Evolutionary conservation across 2,329 filamentous ascomycete genomes (phyloP).

Genomic region (Allantophomopsis cytisporea): DNA sequence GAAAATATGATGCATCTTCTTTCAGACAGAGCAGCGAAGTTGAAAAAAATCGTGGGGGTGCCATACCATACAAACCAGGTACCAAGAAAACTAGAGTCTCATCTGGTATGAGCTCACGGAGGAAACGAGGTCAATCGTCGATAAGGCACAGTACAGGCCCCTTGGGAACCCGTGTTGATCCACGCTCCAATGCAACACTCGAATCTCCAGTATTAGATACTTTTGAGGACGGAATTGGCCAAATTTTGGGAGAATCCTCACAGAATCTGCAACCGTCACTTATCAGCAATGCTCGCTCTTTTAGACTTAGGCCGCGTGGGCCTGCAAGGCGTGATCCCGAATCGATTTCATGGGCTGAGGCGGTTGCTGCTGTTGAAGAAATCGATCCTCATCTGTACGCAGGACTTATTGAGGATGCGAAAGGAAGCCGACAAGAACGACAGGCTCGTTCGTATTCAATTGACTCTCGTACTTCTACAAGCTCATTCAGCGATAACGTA

Average conservation of each 20-base stretch:
- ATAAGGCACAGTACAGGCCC: not conserved
- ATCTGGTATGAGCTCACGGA: too few relatives aligned
- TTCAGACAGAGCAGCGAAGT: too few relatives aligned
- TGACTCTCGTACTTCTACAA: too few relatives aligned
- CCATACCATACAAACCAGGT: too few relatives aligned
- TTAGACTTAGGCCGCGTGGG: constrained; percentile 6
- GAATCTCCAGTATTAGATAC: not conserved
- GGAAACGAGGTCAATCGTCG: too few relatives aligned
- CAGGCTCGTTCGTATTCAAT: too few relatives aligned
- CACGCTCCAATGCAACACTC: not conserved
- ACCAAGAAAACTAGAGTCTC: too few relatives aligned
- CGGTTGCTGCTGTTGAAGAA: constrained; percentile 12
- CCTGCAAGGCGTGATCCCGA: constrained; percentile 11
- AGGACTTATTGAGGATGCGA: not conserved
- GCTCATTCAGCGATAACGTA: too few relatives aligned
- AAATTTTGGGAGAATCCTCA: not conserved
- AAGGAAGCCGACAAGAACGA: too few relatives aligned
- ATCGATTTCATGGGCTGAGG: constrained; percentile 14
- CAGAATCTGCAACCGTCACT: constrained; percentile 4
- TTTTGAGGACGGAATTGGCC: not conserved
- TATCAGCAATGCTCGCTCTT: constrained; percentile 7
- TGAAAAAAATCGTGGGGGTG: too few relatives aligned
- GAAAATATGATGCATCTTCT: too few relatives aligned
- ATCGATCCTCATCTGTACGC: constrained; percentile 14
- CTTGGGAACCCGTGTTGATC: not conserved